A percentile compares a stretch with the other conserved stretches of the same genome.
phyloP scores from a whole-genome alignment of 176 grass and related monocot species.

The Zoysia pacifica region DNA sequence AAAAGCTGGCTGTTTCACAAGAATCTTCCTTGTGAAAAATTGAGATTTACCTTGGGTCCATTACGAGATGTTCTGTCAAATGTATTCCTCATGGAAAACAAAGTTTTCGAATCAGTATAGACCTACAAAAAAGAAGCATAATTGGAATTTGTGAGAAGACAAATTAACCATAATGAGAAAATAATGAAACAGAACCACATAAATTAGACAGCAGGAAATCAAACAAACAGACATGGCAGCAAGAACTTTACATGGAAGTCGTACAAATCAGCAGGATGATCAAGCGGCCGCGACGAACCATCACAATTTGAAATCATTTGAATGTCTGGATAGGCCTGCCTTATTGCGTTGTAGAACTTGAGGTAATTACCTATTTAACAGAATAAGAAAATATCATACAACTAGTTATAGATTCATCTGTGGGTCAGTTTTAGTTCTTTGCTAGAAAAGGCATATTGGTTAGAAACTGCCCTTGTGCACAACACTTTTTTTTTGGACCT shows the following conservation, averaged over 20 bases:
- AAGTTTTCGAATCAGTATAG: slow-evolving; percentile 69
- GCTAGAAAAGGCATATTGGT: neutral
- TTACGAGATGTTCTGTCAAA: slow-evolving; percentile 65
- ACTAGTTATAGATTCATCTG: neutral
- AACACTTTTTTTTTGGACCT: neutral
- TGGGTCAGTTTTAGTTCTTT: neutral
- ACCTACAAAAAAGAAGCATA: slow-evolving; percentile 41
- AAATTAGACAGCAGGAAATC: neutral
- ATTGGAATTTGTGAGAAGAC: neutral
- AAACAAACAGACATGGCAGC: slow-evolving; percentile 10
- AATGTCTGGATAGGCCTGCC: slow-evolving; percentile 79
- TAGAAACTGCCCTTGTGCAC: neutral
- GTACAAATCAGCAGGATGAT: slow-evolving; percentile 91
- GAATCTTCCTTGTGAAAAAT: too few relatives aligned
- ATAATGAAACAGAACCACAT: neutral
- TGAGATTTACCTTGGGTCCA: slow-evolving; percentile 72
- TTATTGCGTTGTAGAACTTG: slow-evolving; percentile 85
- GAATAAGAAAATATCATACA: slow-evolving; percentile 22
- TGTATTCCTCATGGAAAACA: slow-evolving; percentile 69
- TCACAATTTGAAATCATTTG: slow-evolving; percentile 91
- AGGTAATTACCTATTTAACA: slow-evolving; percentile 76
- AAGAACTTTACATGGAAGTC: slow-evolving; percentile 77
- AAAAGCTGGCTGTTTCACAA: neutral
- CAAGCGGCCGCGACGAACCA: slow-evolving; percentile 61
- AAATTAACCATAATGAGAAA: neutral